Percentiles rank a stretch among this genome's conserved stretches.
Evolutionary conservation across 176 grass and related monocot genomes (phyloP).

Genomic region (Musa acuminata): DNA sequence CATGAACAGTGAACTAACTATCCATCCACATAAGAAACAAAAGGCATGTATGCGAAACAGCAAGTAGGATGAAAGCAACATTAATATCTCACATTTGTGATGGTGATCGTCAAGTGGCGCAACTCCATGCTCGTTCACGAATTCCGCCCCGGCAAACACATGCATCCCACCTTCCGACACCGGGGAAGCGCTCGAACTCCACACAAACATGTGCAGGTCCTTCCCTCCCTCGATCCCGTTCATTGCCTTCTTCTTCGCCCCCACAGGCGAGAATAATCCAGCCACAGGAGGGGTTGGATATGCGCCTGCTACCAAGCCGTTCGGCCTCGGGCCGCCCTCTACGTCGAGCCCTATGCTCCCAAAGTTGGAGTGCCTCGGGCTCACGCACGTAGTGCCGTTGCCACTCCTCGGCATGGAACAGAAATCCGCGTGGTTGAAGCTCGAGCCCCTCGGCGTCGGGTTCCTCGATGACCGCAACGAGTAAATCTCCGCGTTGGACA

Average conservation of each 20-base stretch:
- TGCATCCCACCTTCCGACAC: conserved; percentile 37
- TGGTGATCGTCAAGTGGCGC: conserved; percentile 23
- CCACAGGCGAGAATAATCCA: conserved; percentile 16
- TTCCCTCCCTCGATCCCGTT: conserved; percentile 35
- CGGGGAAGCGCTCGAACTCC: conserved; percentile 52
- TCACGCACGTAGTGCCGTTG: background rate
- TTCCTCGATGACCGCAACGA: conserved; percentile 89
- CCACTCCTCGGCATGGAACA: conserved; percentile 48
- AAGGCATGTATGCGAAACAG: too few relatives aligned
- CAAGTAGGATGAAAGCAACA: background rate
- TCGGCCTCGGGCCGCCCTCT: conserved; percentile 26
- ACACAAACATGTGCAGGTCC: conserved; percentile 79
- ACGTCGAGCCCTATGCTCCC: conserved; percentile 38
- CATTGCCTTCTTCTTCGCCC: conserved; percentile 30
- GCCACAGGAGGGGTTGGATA: conserved; percentile 32
- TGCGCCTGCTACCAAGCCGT: background rate
- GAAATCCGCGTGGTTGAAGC: conserved; percentile 89
- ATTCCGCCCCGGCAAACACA: conserved; percentile 41
- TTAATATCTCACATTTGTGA: conserved; percentile 43
- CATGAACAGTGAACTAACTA: too few relatives aligned
- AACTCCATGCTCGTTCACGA: conserved; percentile 28
- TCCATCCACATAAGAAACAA: too few relatives aligned
- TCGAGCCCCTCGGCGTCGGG: conserved; percentile 69
- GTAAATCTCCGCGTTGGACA: conserved; percentile 86
- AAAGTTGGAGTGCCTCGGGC: conserved; percentile 35